Evolutionary conservation across 257 asterid genomes (phyloP).

Genomic region (Mentha longifolia): DNA sequence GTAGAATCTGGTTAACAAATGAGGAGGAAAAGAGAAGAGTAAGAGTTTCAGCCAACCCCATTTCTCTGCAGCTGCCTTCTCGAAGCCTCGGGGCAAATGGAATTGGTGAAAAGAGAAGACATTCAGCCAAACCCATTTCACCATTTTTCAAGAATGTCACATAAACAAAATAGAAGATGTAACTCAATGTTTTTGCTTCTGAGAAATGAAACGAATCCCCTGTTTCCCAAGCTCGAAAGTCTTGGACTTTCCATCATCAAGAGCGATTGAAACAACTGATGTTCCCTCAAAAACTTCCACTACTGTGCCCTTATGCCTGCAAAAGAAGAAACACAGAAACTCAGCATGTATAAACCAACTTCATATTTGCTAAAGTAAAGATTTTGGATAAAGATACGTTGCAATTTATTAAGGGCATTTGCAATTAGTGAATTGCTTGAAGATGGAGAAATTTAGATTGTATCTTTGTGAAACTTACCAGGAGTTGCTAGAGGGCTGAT

Average conservation of each 20-base stretch:
- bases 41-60: not conserved
- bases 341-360: not conserved
- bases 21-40: not conserved
- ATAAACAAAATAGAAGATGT: not conserved
- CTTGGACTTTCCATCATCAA: conserved; percentile 77
- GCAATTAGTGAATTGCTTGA: not conserved
- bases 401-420: not conserved
- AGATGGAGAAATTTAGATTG: not conserved
- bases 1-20: not conserved
- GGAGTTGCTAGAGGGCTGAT: conserved; percentile 74
- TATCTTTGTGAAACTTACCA: conserved; percentile 53
- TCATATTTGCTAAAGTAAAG: not conserved
- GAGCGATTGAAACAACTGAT: conserved; percentile 64
- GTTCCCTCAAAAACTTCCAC: conserved; percentile 57
- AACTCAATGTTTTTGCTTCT: conserved; percentile 63
- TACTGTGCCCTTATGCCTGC: conserved; percentile 51
- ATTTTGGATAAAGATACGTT: not conserved
- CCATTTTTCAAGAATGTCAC: conserved; percentile 11
- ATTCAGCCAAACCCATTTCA: too few species aligned
- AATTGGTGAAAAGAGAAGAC: too few species aligned
- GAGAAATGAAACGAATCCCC: conserved; percentile 86
- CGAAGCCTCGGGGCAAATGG: not conserved
- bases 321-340: conserved; percentile 6
- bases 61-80: not conserved
- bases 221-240: conserved; percentile 90